Evolutionary conservation across 345 rosid species (phyloP), one percentile per base, ranked within the genome.

Genomic region (Garcia nutans): DNA sequence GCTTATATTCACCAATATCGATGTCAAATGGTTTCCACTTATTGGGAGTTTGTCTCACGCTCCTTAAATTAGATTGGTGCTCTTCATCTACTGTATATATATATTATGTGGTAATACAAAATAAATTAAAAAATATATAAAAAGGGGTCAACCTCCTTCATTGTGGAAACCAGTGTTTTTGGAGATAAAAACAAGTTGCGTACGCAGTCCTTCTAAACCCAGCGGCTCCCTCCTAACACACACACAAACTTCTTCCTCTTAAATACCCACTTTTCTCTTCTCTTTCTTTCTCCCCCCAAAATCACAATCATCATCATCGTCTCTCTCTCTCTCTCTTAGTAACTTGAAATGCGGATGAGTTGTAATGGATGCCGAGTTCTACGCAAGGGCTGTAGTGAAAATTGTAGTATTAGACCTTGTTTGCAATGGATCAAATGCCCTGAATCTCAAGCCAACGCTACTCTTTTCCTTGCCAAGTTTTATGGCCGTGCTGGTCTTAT

Each of bases 281-380:
- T 44, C 23, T 10, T 33, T 45, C 16, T n/a, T 23, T 23, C 22
- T 11, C 63, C 33, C 19, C 56, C 2, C 6, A 54, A 54, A 54
- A 15, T 5, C 22, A 16, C 63, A 59, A 17, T 17, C 58, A 22
- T 10, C 2, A 20, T 44, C 78, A 9, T 12, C 17, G 3, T 28
- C 8, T 24, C 22, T n/a, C 24, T 5, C 65, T 5, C 5, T 1
- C 10, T 72, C 8, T 10, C 58, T 54, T 8, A 3, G 5, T 54
- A 13, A 11, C 19, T 37, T 19, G 66, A 65, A 78, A 82, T 77
- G 84, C 78, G 84, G 76, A 91, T 96, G 97, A 96, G 99, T 70
- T 96, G 99, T 76, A 96, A 96, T 85, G 99, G 99, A 11, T 96
- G 99, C 68, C 83, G 99, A 20, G 98, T 96, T 72, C 97, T 96